Base-by-base conservation (phyloP, 75 land plant species). In the Isoetes taiwanensis region DNA sequence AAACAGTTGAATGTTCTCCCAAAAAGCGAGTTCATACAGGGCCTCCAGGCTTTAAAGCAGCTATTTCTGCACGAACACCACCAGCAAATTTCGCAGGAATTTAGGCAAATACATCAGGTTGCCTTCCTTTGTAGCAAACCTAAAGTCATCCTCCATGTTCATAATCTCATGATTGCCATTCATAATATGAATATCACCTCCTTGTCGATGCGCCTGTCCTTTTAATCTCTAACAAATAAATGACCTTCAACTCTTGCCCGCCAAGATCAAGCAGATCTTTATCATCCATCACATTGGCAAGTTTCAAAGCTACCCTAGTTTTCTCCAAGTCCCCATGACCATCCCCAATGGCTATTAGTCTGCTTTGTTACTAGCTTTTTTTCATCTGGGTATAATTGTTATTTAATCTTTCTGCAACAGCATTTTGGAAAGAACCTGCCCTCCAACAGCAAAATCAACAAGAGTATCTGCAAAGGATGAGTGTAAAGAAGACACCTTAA, bases 101-200 rank as follows among this genome's bases (percentile, higher is more conserved):
- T 2, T 72, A 76, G 1, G 61, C 34, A 64, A 77, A 90, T 9
- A 63, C 28, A 41, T 85, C 93, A 31, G 63, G 39, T 29, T 46
- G 65, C 6, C 96, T 3, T 34, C 43, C 2, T 4, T 6, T 10
- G 82, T 72, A 14, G 59, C 96, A 60, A 56, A 93, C 37, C 90
- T 56, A 55, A 88, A 93, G 64, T 93, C 96, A 16, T 74, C 76
- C 21, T 76, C 90, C 9, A 84, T 72, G 70, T 93, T 93, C 98
- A 93, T 84, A 61, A 87, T 76, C 71, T 93, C 98, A 42, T 93
- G 98, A 64, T 93, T 93, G 17, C 98, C 98, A 58, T 75, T 74
- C 86, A 93, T 70, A 46, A 83, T 76, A 23, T 90, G 71, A 2
- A 93, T 26, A 19, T 61, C 68, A 0, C 98, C 95, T 2, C 98